Evolutionary conservation across 1,139 yeast genomes (phyloP).

Genomic region (Meyerozyma carpophila): DNA sequence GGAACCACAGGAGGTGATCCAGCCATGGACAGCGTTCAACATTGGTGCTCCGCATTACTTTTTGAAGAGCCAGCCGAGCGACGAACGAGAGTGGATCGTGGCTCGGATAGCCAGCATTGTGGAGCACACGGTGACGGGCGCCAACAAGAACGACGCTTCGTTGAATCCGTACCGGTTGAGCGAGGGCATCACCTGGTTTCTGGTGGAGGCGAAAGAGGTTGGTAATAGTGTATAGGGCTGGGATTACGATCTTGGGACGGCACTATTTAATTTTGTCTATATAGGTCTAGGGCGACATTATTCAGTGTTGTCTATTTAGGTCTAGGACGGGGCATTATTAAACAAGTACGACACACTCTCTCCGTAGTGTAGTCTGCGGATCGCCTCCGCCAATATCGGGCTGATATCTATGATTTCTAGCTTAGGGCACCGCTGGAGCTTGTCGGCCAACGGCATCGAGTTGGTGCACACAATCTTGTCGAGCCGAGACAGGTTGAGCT

Average conservation of each 20-base stretch:
- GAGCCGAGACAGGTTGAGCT: conserved; percentile 51
- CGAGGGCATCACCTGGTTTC: conserved; percentile 45
- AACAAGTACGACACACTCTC: conserved; percentile 76
- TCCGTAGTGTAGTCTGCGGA: conserved; percentile 78
- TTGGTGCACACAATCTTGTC: conserved; percentile 68
- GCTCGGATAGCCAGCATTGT: conserved; percentile 53
- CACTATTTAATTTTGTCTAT: too few species aligned
- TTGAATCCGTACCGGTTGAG: conserved; percentile 47
- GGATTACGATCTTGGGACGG: too few species aligned
- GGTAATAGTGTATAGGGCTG: background rate
- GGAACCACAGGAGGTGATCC: conserved; percentile 19
- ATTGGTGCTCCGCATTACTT: conserved; percentile 77
- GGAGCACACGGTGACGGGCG: conserved; percentile 38
- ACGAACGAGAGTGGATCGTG: conserved; percentile 64
- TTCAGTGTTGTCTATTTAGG: too few species aligned
- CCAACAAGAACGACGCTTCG: conserved; percentile 20
- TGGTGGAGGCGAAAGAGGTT: conserved; percentile 41
- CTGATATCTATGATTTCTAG: conserved; percentile 67
- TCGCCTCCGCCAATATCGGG: conserved; percentile 72
- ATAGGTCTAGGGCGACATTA: too few species aligned
- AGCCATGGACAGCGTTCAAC: conserved; percentile 86
- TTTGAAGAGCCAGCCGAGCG: conserved; percentile 27
- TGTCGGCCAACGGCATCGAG: conserved; percentile 64
- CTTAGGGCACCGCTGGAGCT: conserved; percentile 43
- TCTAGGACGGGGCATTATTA: conserved; percentile 40